These are phyloP conservation scores for Colletotrichum phormii DNA, from an alignment of 2,329 filamentous ascomycete species.

Conservation along the genomic window DNA sequence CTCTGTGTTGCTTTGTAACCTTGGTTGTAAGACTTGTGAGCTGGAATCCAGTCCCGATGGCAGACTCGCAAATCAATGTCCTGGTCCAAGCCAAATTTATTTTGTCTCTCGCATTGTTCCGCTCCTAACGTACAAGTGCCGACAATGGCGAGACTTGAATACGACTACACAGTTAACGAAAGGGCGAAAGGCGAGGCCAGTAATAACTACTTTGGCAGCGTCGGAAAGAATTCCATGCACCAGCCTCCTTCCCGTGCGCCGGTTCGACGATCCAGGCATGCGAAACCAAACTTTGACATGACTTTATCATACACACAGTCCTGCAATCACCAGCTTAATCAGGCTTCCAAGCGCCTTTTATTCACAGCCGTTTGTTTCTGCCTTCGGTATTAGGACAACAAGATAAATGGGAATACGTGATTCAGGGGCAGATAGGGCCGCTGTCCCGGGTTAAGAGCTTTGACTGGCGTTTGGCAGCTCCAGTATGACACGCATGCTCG, in stretches of 20 bases:
- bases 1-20: too few relatives aligned
- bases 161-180: fast-evolving
- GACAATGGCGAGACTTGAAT: background rate
- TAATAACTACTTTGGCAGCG: background rate
- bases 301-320: too few relatives aligned
- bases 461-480: conserved; percentile 4
- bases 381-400: background rate
- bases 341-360: background rate
- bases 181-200: background rate
- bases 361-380: too few relatives aligned
- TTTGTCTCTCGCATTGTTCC: too few relatives aligned
- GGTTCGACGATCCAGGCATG: background rate
- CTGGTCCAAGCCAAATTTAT: too few relatives aligned
- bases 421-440: background rate
- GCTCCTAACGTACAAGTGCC: too few relatives aligned
- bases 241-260: background rate
- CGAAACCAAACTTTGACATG: background rate
- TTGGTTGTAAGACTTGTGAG: too few relatives aligned
- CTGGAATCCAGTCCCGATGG: background rate
- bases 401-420: too few relatives aligned
- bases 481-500: background rate
- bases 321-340: background rate
- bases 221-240: background rate
- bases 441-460: background rate
- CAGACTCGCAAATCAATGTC: too few relatives aligned